Conservation (phyloP, 2,329 filamentous ascomycete genomes). For the Pezicula rhizophila region DNA sequence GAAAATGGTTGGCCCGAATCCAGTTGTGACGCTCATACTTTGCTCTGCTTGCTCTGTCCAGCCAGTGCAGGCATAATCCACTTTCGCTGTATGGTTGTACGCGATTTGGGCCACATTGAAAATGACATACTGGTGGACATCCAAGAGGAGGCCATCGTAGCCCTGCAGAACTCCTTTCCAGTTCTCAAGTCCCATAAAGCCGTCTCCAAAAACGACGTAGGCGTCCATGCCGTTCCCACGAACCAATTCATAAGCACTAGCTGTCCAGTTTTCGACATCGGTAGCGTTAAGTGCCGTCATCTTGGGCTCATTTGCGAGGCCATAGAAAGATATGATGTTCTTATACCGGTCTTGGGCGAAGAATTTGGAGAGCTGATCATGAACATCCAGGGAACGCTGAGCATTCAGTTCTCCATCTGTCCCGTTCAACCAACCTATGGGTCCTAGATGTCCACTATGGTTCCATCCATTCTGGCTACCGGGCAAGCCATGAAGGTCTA, state of each 20-base stretch:
- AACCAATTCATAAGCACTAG: constrained; percentile 64
- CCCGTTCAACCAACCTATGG: constrained; percentile 87
- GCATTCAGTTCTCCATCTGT: constrained; percentile 73
- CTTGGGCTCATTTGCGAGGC: constrained; percentile 86
- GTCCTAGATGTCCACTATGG: constrained; percentile 78
- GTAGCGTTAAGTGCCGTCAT: constrained; percentile 66
- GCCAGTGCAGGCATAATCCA: constrained; percentile 78
- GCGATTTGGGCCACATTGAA: constrained; percentile 88
- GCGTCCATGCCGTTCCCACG: constrained; percentile 71
- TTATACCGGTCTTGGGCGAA: constrained; percentile 91
- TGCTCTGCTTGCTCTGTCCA: constrained; percentile 76
- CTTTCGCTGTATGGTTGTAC: constrained; percentile 74
- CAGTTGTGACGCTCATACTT: constrained; percentile 66
- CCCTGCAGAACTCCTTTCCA: constrained; percentile 80
- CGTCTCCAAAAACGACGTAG: constrained; percentile 81
- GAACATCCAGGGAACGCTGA: constrained; percentile 77
- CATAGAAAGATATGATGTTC: constrained; percentile 88
- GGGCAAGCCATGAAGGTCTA: constrained; percentile 86
- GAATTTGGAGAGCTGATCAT: constrained; percentile 82
- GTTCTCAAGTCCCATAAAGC: constrained; percentile 83
- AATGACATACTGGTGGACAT: constrained; percentile 97
- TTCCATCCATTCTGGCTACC: constrained; percentile 98
- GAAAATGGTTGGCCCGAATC: constrained; percentile 89
- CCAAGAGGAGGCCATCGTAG: constrained; percentile 72
- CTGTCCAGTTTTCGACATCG: constrained; percentile 74